These are phyloP conservation scores for Rosa lucieae DNA, from an alignment of 306 rosid genomes.

Conservation along the genomic window DNA sequence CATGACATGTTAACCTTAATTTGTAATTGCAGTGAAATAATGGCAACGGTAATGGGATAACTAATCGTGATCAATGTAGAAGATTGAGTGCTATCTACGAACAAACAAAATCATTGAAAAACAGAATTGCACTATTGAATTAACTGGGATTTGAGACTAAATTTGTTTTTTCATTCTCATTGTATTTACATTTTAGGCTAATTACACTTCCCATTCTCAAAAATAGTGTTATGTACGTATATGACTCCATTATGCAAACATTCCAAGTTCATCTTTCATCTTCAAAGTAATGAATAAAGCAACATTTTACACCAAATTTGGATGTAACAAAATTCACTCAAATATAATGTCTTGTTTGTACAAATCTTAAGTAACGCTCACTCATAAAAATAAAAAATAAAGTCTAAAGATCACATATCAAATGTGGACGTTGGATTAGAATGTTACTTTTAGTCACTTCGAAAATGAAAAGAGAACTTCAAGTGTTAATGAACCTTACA, in stretches of 20 bases:
- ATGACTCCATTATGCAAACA: not conserved
- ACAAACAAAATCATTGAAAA: not conserved
- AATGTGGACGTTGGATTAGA: not conserved
- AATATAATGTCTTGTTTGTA: no score
- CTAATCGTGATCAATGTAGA: conserved; percentile 3
- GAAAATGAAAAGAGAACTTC: not conserved
- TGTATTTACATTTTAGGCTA: not conserved
- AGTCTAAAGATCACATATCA: no score
- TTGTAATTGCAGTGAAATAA: not conserved
- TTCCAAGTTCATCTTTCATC: not conserved
- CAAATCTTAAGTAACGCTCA: no score
- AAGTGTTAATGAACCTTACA: not conserved
- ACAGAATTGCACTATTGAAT: not conserved
- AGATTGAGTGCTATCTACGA: not conserved
- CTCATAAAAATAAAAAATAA: no score
- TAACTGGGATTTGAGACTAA: not conserved
- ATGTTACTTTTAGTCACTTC: not conserved
- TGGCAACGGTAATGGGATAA: not conserved
- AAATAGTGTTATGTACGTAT: no score
- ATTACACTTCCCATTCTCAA: not conserved
- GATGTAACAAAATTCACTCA: no score
- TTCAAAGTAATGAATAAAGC: not conserved
- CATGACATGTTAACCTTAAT: conserved; percentile 12
- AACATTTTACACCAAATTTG: not conserved
- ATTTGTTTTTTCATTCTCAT: not conserved